A percentile compares a stretch with the other conserved stretches of the same genome.
Conservation (phyloP, 2,329 filamentous ascomycete species). For the Bertia moriformis region DNA sequence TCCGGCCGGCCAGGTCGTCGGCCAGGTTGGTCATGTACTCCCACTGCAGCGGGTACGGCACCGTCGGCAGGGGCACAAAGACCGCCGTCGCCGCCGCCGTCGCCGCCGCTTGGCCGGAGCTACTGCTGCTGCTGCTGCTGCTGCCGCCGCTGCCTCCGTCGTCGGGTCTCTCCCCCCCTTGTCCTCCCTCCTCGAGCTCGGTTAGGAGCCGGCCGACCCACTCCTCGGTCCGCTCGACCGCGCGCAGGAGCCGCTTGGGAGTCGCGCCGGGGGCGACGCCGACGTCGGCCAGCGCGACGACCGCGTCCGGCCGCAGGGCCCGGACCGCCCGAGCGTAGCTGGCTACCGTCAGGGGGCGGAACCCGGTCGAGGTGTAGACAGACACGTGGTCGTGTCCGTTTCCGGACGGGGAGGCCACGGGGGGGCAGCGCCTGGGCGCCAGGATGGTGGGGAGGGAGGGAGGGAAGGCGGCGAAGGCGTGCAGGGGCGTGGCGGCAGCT, state of each 20-base stretch:
- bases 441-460: too few species aligned
- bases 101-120: slow-evolving; percentile 4
- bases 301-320: slow-evolving; percentile 41
- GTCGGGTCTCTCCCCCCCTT: slow-evolving; percentile 50
- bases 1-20: slow-evolving; percentile 29
- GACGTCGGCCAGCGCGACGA: slow-evolving; percentile 43
- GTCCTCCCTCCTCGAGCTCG: slow-evolving; percentile 46
- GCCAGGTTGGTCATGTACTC: slow-evolving; percentile 41
- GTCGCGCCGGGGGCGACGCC: too few species aligned
- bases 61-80: slow-evolving; percentile 31
- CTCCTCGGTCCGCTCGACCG: slow-evolving; percentile 52
- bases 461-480: too few species aligned
- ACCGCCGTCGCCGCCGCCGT: too few species aligned
- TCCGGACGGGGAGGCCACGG: slow-evolving; percentile 33
- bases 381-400: slow-evolving; percentile 39
- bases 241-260: slow-evolving; percentile 67
- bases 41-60: slow-evolving; percentile 39
- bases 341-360: slow-evolving; percentile 31
- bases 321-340: slow-evolving; percentile 38
- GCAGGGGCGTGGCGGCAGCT: slow-evolving; percentile 38
- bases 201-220: slow-evolving; percentile 47
- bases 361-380: slow-evolving; percentile 48
- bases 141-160: slow-evolving; percentile 32
- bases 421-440: slow-evolving; percentile 41
- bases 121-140: slow-evolving; percentile 11